Percentiles rank a stretch among this genome's conserved stretches.
phyloP scores from a whole-genome alignment of 805 yeast genomes.

The Hanseniaspora clermontiae region DNA sequence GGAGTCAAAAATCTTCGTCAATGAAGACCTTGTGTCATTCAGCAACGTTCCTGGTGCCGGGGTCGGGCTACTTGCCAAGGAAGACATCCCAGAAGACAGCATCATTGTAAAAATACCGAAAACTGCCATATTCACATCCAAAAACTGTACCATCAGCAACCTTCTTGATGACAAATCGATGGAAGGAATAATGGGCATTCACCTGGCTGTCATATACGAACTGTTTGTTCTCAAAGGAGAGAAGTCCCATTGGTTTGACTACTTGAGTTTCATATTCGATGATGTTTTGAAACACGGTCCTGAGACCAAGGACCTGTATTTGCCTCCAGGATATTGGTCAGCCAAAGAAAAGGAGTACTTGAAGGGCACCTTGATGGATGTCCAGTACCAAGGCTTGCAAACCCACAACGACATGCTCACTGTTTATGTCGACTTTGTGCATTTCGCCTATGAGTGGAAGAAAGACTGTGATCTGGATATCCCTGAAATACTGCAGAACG shows the following conservation, averaged over 20 bases:
- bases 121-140: constrained; percentile 41
- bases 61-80: constrained; percentile 55
- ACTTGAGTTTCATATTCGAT: constrained; percentile 42
- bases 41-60: constrained; percentile 47
- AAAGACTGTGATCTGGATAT: constrained; percentile 20
- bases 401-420: constrained; percentile 29
- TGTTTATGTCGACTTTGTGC: constrained; percentile 31
- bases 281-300: constrained; percentile 22
- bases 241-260: constrained; percentile 72
- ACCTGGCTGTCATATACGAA: constrained; percentile 64
- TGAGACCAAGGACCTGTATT: constrained; percentile 21
- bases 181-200: constrained; percentile 54
- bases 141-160: constrained; percentile 53
- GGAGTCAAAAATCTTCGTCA: constrained; percentile 42
- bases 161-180: constrained; percentile 47
- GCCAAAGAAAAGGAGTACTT: constrained; percentile 36
- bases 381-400: constrained; percentile 34
- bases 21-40: constrained; percentile 32
- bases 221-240: constrained; percentile 32
- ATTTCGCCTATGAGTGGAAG: constrained; percentile 27
- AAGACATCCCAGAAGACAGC: constrained; percentile 29
- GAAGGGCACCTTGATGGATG: constrained; percentile 49
- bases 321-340: constrained; percentile 61
- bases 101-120: constrained; percentile 52
- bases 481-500: constrained; percentile 25